Conservation (phyloP, 768 basidiomycete species). For the Lentinula sp. region DNA sequence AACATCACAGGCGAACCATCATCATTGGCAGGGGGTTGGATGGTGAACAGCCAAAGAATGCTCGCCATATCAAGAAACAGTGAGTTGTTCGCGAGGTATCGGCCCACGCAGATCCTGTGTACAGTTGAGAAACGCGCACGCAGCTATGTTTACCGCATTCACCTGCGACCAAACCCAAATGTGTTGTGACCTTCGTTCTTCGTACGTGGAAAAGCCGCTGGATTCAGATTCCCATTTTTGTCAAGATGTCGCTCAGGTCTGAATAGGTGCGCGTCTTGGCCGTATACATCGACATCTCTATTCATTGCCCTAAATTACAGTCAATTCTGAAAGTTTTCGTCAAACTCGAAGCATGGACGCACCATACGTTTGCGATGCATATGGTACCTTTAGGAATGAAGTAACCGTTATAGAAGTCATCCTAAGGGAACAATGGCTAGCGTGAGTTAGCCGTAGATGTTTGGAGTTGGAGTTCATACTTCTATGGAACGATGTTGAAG, state of each 20-base stretch:
- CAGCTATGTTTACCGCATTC: not conserved
- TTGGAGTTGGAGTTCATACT: not conserved
- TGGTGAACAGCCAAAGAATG: conserved; percentile 17
- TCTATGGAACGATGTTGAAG: conserved; percentile 1
- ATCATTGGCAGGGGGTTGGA: not conserved
- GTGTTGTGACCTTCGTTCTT: conserved; percentile 1
- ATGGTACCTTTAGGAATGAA: not conserved
- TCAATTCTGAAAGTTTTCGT: not conserved
- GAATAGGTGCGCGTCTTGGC: not conserved
- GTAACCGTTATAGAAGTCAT: conserved; percentile 1
- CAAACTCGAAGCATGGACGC: not conserved
- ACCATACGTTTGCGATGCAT: not conserved
- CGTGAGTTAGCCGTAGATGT: not conserved
- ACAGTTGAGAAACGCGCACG: too few species aligned
- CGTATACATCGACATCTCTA: not conserved
- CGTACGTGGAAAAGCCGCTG: not conserved
- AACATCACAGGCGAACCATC: not conserved
- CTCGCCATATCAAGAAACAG: conserved; percentile 22
- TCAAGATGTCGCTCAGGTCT: conserved; percentile 2
- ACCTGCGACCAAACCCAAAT: conserved; percentile 21
- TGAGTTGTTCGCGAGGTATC: conserved; percentile 22
- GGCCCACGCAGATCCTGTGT: conserved; percentile 19
- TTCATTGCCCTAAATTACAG: not conserved
- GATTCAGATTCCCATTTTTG: not conserved
- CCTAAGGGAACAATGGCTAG: not conserved